phyloP scores from a whole-genome alignment of 169 alveolate genomes.

The Condylostoma magnum region DNA sequence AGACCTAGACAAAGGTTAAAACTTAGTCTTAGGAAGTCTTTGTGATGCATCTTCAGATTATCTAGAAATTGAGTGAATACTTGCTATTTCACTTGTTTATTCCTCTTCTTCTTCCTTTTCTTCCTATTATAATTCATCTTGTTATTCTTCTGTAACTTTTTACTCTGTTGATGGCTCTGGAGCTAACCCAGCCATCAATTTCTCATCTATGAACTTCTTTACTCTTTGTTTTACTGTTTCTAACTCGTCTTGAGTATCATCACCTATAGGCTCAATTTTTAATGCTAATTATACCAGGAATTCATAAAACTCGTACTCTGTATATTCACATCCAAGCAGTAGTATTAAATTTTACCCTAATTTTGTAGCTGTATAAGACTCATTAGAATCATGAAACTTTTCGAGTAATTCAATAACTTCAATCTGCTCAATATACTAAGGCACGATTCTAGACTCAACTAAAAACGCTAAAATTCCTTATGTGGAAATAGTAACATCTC shows the following conservation, averaged over 20 bases:
- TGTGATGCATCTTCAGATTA: too few relatives aligned
- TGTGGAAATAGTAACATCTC: slow-evolving; percentile 3
- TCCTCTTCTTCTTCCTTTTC: too few relatives aligned
- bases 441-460: not conserved
- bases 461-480: not conserved
- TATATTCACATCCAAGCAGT: slow-evolving; percentile 12
- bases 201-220: slow-evolving; percentile 12
- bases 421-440: not conserved
- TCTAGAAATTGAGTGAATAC: too few relatives aligned
- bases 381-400: slow-evolving; percentile 28
- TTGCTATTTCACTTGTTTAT: too few relatives aligned
- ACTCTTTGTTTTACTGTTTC: not conserved
- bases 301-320: slow-evolving; percentile 28
- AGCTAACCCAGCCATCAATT: slow-evolving; percentile 2
- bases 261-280: not conserved
- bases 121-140: not conserved
- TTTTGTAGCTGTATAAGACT: slow-evolving; percentile 14
- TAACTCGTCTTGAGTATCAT: not conserved
- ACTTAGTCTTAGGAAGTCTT: too few relatives aligned
- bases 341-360: not conserved
- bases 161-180: not conserved
- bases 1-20: too few relatives aligned
- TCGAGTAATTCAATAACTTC: slow-evolving; percentile 16
- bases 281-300: not conserved
- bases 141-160: not conserved